Percentiles rank a stretch among this genome's conserved stretches.
Conservation (phyloP, 1,284 basidiomycete genomes). For the Leccinum subrobustum region DNA sequence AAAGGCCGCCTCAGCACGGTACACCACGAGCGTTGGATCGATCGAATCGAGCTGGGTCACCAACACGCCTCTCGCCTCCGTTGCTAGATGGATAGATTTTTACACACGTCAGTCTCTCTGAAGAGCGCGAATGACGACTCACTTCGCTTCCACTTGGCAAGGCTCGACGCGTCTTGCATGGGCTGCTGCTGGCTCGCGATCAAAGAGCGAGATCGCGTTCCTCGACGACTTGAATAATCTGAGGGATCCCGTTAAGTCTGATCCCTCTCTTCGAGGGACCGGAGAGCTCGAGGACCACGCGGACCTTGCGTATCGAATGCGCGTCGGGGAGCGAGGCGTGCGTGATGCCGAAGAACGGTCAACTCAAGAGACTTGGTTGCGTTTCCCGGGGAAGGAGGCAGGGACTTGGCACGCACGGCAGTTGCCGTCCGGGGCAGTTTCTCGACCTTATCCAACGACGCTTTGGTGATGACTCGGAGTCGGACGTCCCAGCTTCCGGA, state of each 20-base stretch:
- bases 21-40: conserved; percentile 95
- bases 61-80: conserved; percentile 86
- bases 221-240: conserved; percentile 63
- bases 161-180: conserved; percentile 68
- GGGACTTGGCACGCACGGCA: conserved; percentile 52
- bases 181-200: conserved; percentile 52
- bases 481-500: conserved; percentile 91
- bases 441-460: conserved; percentile 68
- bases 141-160: conserved; percentile 93
- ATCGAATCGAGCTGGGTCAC: conserved; percentile 97
- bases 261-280: conserved; percentile 66
- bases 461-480: conserved; percentile 66
- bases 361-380: conserved; percentile 48
- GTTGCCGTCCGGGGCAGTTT: conserved; percentile 74
- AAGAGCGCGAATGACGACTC: conserved; percentile 27
- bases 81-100: conserved; percentile 45
- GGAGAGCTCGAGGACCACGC: conserved; percentile 78
- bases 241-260: conserved; percentile 76
- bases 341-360: conserved; percentile 62
- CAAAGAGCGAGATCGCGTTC: conserved; percentile 63
- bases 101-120: not conserved
- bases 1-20: conserved; percentile 95
- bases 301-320: conserved; percentile 77
- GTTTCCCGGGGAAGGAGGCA: conserved; percentile 34
- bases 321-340: conserved; percentile 73